Conservation (phyloP, 305 asterid genomes). For the Ilex paraguariensis region DNA sequence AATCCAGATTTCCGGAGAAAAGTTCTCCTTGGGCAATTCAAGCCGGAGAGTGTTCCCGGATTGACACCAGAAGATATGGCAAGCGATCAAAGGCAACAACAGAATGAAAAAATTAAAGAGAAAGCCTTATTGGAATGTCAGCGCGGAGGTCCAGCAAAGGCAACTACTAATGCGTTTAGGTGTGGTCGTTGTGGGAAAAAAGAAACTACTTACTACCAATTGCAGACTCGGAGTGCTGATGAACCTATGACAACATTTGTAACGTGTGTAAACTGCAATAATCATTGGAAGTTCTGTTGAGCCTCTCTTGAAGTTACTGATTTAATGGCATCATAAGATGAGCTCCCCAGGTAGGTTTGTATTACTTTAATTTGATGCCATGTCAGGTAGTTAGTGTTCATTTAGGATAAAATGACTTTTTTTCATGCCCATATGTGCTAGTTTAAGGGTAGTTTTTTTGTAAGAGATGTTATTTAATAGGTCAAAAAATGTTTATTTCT, state of each 20-base stretch:
- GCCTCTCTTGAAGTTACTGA: constrained; percentile 25
- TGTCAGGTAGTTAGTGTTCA: constrained; percentile 15
- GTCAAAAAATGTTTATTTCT: no score
- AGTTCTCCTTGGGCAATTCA: constrained; percentile 62
- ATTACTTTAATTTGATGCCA: constrained; percentile 6
- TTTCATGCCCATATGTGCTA: neutral
- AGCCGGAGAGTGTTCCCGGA: constrained; percentile 35
- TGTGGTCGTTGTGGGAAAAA: constrained; percentile 58
- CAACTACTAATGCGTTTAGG: constrained; percentile 69
- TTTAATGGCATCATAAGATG: constrained; percentile 52
- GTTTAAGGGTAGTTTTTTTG: neutral
- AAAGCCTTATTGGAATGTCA: constrained; percentile 75
- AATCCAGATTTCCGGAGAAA: constrained; percentile 90
- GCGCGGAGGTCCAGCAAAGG: constrained; percentile 58
- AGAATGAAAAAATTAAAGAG: constrained; percentile 71
- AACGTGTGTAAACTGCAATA: constrained; percentile 72
- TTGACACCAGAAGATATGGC: constrained; percentile 86
- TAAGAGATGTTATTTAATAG: neutral
- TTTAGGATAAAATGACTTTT: neutral
- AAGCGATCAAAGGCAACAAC: constrained; percentile 59
- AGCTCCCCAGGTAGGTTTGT: constrained; percentile 4
- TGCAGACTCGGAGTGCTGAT: constrained; percentile 91
- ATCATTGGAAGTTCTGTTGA: constrained; percentile 80
- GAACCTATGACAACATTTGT: constrained; percentile 91
- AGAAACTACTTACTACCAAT: constrained; percentile 69